Base-by-base conservation (phyloP, 2,329 filamentous ascomycete genomes). In the Phoma sp. region DNA sequence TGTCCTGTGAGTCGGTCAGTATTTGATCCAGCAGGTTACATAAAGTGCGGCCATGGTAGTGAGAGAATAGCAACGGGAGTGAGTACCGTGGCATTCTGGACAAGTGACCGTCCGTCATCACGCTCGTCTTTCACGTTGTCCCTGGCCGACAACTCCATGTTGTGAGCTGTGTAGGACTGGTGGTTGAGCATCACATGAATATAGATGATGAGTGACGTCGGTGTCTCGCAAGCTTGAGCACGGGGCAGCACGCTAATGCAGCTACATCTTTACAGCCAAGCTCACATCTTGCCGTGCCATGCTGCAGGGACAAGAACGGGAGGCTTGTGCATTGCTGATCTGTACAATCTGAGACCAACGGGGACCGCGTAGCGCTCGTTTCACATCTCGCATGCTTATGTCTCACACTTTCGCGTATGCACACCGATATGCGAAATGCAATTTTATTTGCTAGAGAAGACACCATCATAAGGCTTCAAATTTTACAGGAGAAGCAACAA, bases 1-100 rank as follows among this genome's bases (percentile, higher is more conserved):
- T 74, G 64, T 81, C 78, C 85, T 88, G 61, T 4, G 15, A 8
- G 12, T 5, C 31, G 7, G 33, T 69, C 43, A 64, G 61, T 43
- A 41, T 50, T 8, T n/a, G 32, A 15, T 17, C 37, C 6, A 41
- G 24, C 24, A 4, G 22, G 31, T 24, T 15, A 21, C 33, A 36
- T 37, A 6, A 13, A 12, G 25, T 21, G 19, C 17, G 36, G 32
- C 1, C 8, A 33, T 32, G 17, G 29, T 12, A 17, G 10, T 3
- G 12, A 19, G 41, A 17, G 21, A 8, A 25, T 17, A 36, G 21
- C 31, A 32, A n/a, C 6, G 12, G 35, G 12, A 21, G 41, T 33
- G 48, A 32, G 9, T 67, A 73, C 71, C 57, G 61, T 68, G 4
- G 61, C 57, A 35, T 43, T 51, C 21, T 63, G 59, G 2, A 66